A percentile compares a stretch with the other conserved stretches of the same genome.
Evolutionary conservation across 495 filamentous ascomycete species (phyloP).

Genomic region (Amniculicola lignicola): DNA sequence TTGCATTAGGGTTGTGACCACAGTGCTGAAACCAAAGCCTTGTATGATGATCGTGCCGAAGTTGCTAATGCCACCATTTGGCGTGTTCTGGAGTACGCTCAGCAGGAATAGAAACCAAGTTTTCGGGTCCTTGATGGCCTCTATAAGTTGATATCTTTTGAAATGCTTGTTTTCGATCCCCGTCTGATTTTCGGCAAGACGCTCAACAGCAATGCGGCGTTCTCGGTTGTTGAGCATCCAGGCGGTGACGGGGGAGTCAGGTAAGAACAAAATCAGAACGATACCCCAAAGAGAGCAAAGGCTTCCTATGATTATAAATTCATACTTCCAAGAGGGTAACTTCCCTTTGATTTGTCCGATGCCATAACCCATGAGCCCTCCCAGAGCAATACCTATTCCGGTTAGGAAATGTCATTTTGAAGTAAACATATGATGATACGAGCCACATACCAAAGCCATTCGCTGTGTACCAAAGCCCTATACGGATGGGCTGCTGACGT

Average conservation of each 20-base stretch:
- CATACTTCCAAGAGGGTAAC: neutral
- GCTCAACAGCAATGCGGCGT: constrained; percentile 23
- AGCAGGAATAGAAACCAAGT: constrained; percentile 61
- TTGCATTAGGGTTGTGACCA: constrained; percentile 44
- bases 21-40: constrained; percentile 59
- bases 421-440: constrained; percentile 35
- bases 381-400: too few species aligned
- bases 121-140: constrained; percentile 59
- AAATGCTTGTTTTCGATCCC: constrained; percentile 33
- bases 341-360: constrained; percentile 24
- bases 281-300: constrained; percentile 13
- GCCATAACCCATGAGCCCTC: too few species aligned
- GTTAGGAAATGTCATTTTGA: constrained; percentile 20
- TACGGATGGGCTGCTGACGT: constrained; percentile 56
- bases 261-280: constrained; percentile 33
- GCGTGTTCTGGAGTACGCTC: constrained; percentile 54
- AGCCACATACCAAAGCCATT: constrained; percentile 2
- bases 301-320: constrained; percentile 22
- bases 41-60: constrained; percentile 62
- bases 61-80: constrained; percentile 56
- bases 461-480: constrained; percentile 59
- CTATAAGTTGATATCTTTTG: constrained; percentile 49
- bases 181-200: constrained; percentile 25
- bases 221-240: constrained; percentile 28
- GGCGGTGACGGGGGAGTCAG: constrained; percentile 54